Evolutionary conservation across 768 basidiomycete genomes (phyloP).

Genomic region (Thelephora ganbajun): DNA sequence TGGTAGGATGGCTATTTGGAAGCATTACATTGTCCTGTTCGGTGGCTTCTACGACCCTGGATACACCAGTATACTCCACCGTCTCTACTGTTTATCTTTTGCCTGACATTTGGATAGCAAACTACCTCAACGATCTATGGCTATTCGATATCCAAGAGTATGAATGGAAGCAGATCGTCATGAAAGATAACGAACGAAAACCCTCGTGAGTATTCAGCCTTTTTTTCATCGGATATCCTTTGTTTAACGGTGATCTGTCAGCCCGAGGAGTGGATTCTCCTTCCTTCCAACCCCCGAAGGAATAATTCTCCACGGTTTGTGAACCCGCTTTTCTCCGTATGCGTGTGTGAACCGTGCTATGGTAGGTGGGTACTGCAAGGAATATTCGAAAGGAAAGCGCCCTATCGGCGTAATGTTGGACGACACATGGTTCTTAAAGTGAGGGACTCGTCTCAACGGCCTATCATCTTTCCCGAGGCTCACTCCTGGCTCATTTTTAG

Average conservation of each 20-base stretch:
- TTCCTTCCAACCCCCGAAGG: constrained; percentile 71
- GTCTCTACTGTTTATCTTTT: background rate
- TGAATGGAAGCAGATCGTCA: constrained; percentile 69
- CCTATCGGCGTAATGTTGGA: constrained; percentile 80
- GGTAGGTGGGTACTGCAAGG: constrained; percentile 81
- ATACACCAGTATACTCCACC: constrained; percentile 44
- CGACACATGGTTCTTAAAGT: constrained; percentile 83
- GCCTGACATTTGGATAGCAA: constrained; percentile 29
- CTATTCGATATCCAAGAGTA: constrained; percentile 78
- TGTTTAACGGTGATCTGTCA: constrained; percentile 12
- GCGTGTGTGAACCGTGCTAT: background rate
- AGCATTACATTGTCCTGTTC: constrained; percentile 75
- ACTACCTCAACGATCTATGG: constrained; percentile 78
- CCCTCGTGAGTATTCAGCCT: constrained; percentile 45
- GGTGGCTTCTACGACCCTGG: constrained; percentile 89
- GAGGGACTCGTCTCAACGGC: constrained; percentile 11
- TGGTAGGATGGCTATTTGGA: constrained; percentile 79
- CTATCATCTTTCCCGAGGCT: constrained; percentile 9
- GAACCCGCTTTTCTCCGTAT: background rate
- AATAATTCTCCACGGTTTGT: constrained; percentile 59
- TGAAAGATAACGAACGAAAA: constrained; percentile 51
- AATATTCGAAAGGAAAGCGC: constrained; percentile 75
- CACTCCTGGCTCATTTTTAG: constrained; percentile 10
- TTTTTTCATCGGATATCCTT: background rate
- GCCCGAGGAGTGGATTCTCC: constrained; percentile 73